phyloP scores from a whole-genome alignment of 2,329 filamentous ascomycete genomes.

The Ophiocordyceps unilateralis region DNA sequence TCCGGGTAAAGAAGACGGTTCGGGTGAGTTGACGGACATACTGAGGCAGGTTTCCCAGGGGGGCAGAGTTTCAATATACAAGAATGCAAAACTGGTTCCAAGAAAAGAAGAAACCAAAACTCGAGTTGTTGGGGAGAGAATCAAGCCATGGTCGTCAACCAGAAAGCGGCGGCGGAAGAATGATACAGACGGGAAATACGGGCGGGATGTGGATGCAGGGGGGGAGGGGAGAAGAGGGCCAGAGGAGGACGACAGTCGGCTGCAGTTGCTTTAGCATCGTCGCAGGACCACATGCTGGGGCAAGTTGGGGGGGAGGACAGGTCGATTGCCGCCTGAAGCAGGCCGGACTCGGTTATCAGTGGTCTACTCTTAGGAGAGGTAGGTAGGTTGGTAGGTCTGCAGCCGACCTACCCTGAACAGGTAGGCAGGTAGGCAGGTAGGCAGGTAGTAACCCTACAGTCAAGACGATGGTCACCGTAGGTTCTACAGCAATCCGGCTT shows the following conservation, averaged over 20 bases:
- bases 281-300: background rate
- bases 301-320: background rate
- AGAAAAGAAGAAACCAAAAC: conserved; percentile 16
- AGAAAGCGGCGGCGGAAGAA: conserved; percentile 7
- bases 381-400: background rate
- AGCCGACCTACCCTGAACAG: too few species aligned
- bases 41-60: too few species aligned
- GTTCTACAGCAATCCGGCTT: too few species aligned
- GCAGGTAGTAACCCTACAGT: too few species aligned
- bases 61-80: conserved; percentile 13
- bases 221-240: background rate
- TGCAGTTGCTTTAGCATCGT: background rate
- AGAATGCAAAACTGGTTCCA: conserved; percentile 19
- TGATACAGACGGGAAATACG: conserved; percentile 1
- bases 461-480: too few species aligned
- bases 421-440: too few species aligned
- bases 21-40: conserved; percentile 17
- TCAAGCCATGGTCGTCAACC: conserved; percentile 21
- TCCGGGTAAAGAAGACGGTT: conserved; percentile 1
- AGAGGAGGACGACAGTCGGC: background rate
- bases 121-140: background rate
- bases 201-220: background rate
- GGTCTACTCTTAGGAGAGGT: background rate
- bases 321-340: background rate
- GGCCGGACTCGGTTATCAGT: background rate